These are phyloP conservation scores for Xylaria cubensis DNA, from an alignment of 495 filamentous ascomycete species.

Conservation along the genomic window DNA sequence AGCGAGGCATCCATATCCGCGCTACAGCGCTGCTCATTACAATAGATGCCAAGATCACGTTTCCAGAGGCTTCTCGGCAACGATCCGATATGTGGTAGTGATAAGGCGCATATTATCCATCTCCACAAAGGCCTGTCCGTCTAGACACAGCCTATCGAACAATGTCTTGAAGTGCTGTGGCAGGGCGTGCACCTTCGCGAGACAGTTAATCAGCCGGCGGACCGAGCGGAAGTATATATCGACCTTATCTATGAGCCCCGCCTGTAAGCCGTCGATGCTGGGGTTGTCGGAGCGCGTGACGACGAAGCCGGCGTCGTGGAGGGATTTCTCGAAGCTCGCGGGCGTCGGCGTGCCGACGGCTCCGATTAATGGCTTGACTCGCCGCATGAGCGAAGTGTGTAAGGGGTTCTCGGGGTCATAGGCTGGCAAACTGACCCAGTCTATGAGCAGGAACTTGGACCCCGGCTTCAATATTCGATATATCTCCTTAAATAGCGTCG, in stretches of 20 bases:
- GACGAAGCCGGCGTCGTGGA: constrained; percentile 60
- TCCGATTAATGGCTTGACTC: constrained; percentile 68
- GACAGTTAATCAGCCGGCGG: constrained; percentile 58
- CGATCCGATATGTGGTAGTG: constrained; percentile 66
- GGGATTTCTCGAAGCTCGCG: constrained; percentile 56
- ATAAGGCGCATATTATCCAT: constrained; percentile 67
- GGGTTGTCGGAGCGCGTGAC: constrained; percentile 63
- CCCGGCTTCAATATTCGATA: constrained; percentile 65
- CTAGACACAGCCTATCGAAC: constrained; percentile 66
- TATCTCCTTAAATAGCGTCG: constrained; percentile 60
- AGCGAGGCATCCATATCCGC: neutral
- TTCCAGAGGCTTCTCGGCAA: constrained; percentile 62
- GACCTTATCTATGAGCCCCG: constrained; percentile 65
- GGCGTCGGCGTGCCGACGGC: constrained; percentile 69
- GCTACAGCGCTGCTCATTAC: neutral
- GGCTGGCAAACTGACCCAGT: constrained; percentile 65
- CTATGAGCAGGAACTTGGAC: constrained; percentile 61
- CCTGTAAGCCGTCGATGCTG: constrained; percentile 63
- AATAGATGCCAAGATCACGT: neutral
- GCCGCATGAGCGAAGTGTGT: constrained; percentile 64
- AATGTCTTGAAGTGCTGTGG: constrained; percentile 68
- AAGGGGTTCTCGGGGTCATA: constrained; percentile 62
- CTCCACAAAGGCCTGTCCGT: constrained; percentile 67
- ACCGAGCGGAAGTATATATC: constrained; percentile 66
- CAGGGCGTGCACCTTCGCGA: constrained; percentile 59